phyloP scores from a whole-genome alignment of 1,284 basidiomycete species.

The Cerrena zonata region DNA sequence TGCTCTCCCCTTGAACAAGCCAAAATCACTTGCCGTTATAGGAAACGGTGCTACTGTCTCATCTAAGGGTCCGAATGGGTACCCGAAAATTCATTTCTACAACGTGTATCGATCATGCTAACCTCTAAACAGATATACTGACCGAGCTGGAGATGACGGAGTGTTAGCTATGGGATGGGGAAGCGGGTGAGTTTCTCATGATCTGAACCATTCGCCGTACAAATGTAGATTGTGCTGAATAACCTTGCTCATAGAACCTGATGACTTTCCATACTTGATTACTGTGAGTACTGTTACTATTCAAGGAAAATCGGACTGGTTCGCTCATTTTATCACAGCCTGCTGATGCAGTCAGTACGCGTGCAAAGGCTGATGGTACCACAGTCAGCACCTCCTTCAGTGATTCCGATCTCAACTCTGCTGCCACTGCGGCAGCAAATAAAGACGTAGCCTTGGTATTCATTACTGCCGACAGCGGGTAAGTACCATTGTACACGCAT shows the following conservation, averaged over 20 bases:
- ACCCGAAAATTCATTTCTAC: conserved; percentile 13
- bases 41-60: conserved; percentile 60
- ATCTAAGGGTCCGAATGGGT: conserved; percentile 57
- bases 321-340: conserved; percentile 29
- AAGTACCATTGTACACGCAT: not conserved
- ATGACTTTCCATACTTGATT: conserved; percentile 28
- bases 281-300: conserved; percentile 16
- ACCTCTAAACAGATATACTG: conserved; percentile 14
- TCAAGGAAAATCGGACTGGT: not conserved
- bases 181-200: conserved; percentile 36
- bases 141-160: conserved; percentile 23
- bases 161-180: conserved; percentile 58
- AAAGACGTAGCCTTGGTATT: conserved; percentile 62
- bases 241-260: conserved; percentile 18
- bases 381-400: conserved; percentile 50
- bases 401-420: conserved; percentile 48
- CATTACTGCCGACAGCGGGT: conserved; percentile 46
- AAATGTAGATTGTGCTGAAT: too few relatives aligned
- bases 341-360: conserved; percentile 43
- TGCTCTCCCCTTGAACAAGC: conserved; percentile 53
- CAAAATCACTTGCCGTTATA: conserved; percentile 51
- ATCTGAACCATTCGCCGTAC: too few relatives aligned
- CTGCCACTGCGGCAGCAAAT: conserved; percentile 40
- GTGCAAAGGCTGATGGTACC: conserved; percentile 34
- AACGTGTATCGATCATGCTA: conserved; percentile 25